phyloP scores from a whole-genome alignment of 129 eudicot genomes.

The Flaveria sonorensis region DNA sequence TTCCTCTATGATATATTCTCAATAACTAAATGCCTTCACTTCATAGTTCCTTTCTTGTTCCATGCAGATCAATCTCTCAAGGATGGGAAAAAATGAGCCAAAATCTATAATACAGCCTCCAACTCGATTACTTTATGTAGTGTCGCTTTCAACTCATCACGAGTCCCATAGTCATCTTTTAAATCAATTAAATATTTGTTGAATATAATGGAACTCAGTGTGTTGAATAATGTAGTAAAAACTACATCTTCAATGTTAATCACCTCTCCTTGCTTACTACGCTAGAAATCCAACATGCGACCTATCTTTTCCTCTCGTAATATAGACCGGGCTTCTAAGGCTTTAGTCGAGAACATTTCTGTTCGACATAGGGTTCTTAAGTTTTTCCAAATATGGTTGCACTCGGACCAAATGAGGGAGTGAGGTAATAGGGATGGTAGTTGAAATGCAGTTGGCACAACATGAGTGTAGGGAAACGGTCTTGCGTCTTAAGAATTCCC shows the following conservation, averaged over 20 bases:
- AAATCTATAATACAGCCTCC: slow-evolving; percentile 8
- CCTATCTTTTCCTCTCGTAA: too few species aligned
- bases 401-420: not conserved
- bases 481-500: not conserved
- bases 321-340: not conserved
- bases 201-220: not conserved
- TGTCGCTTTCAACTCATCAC: not conserved
- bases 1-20: not conserved
- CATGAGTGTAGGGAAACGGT: not conserved
- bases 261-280: too few species aligned
- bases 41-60: slow-evolving; percentile 23
- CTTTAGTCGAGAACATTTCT: not conserved
- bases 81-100: slow-evolving; percentile 31
- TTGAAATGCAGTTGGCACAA: not conserved
- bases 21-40: not conserved
- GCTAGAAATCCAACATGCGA: too few species aligned
- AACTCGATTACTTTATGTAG: not conserved
- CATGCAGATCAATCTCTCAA: slow-evolving; percentile 34
- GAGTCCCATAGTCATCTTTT: not conserved
- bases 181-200: not conserved
- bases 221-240: slow-evolving; percentile 2
- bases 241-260: not conserved
- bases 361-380: not conserved
- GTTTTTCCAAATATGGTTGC: not conserved
- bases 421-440: not conserved